Percentiles rank a stretch among this genome's conserved stretches.
Evolutionary conservation across 805 yeast genomes (phyloP).

Genomic region (Starmerella bombicola): DNA sequence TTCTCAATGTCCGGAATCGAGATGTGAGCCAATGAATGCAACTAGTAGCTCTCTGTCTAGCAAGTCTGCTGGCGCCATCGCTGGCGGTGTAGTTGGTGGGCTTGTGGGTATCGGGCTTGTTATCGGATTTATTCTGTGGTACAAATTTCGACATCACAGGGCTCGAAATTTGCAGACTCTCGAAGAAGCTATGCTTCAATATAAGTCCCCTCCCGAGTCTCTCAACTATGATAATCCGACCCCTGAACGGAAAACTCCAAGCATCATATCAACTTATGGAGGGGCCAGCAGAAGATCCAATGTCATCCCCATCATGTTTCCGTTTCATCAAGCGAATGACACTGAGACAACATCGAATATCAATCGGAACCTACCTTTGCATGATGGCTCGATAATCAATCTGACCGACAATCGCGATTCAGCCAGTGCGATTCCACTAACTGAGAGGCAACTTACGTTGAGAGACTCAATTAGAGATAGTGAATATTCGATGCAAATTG

Average conservation of each 20-base stretch:
- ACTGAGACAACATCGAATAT: background rate
- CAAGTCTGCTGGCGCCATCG: conserved; percentile 43
- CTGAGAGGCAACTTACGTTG: conserved; percentile 15
- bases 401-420: no score
- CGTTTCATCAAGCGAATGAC: background rate
- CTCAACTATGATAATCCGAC: conserved; percentile 13
- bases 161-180: conserved; percentile 7
- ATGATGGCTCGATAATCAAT: background rate
- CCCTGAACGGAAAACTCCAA: conserved; percentile 8
- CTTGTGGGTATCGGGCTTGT: conserved; percentile 35
- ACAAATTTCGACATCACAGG: conserved; percentile 14
- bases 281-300: conserved; percentile 47
- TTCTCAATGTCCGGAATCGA: conserved; percentile 41
- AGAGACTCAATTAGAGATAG: conserved; percentile 28
- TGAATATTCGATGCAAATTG: conserved; percentile 14
- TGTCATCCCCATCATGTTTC: conserved; percentile 54
- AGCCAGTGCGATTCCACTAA: background rate
- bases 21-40: conserved; percentile 30
- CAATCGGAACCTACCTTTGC: no score
- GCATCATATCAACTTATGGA: conserved; percentile 13
- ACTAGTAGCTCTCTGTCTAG: background rate
- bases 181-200: conserved; percentile 4
- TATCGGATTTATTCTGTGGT: conserved; percentile 24
- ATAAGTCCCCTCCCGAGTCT: conserved; percentile 17
- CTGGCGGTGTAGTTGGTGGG: conserved; percentile 64